These are phyloP conservation scores for Nephelium lappaceum DNA, from an alignment of 345 rosid genomes.

Conservation along the genomic window DNA sequence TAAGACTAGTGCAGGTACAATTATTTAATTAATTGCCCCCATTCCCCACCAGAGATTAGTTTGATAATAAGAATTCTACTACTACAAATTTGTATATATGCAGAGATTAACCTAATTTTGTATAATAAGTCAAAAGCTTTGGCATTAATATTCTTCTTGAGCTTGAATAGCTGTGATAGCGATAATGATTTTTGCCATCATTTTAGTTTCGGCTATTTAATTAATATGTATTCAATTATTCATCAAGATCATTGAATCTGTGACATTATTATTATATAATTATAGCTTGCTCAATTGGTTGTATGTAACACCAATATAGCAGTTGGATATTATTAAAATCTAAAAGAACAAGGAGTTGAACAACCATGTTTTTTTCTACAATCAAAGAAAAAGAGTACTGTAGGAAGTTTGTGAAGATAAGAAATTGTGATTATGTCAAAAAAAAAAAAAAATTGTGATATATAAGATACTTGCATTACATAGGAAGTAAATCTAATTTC, in stretches of 20 bases:
- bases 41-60: conserved; percentile 1
- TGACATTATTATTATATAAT: not conserved
- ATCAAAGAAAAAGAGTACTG: not conserved
- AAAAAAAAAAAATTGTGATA: not conserved
- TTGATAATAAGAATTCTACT: not conserved
- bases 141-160: not conserved
- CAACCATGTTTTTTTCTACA: conserved; percentile 1
- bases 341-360: conserved; percentile 13
- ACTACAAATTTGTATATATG: not conserved
- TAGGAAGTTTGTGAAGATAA: not conserved
- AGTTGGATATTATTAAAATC: conserved; percentile 15
- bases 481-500: not conserved
- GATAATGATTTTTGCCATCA: not conserved
- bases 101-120: not conserved
- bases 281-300: not conserved
- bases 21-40: not conserved
- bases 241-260: not conserved
- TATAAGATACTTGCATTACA: not conserved
- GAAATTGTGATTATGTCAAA: no score
- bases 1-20: not conserved
- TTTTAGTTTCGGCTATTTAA: not conserved
- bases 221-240: not conserved
- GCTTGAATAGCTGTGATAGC: not conserved
- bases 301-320: not conserved
- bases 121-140: not conserved